phyloP scores from a whole-genome alignment of 176 grass and related monocot genomes.

The Aegilops umbellulata region DNA sequence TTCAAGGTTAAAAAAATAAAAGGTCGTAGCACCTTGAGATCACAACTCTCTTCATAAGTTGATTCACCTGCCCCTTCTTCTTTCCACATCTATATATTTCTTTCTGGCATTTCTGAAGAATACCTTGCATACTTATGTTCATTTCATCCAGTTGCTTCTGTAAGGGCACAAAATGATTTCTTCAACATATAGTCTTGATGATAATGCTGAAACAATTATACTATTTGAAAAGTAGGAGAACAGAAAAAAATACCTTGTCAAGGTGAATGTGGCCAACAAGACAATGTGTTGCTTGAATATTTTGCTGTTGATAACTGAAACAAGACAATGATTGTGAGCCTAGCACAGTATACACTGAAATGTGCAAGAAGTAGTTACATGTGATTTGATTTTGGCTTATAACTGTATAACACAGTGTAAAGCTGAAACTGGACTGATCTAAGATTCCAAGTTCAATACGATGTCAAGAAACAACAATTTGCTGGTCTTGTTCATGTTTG shows the following conservation, averaged over 20 bases:
- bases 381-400: not conserved
- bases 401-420: not conserved
- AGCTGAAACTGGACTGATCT: not conserved
- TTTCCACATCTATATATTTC: conserved; percentile 28
- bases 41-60: conserved; percentile 37
- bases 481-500: not conserved
- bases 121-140: conserved; percentile 27
- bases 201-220: conserved; percentile 1
- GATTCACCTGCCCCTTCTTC: conserved; percentile 41
- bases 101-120: conserved; percentile 59
- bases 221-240: conserved; percentile 14
- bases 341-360: conserved; percentile 13
- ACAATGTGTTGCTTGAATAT: conserved; percentile 32
- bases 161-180: conserved; percentile 7
- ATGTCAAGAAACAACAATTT: not conserved
- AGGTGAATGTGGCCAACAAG: conserved; percentile 71
- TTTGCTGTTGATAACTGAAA: conserved; percentile 56
- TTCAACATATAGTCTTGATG: not conserved
- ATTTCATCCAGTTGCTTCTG: conserved; percentile 54
- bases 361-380: not conserved
- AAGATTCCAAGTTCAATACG: conserved; percentile 8
- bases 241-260: conserved; percentile 40
- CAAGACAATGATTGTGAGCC: conserved; percentile 10
- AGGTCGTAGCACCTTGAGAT: conserved; percentile 34
- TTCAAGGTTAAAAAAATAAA: not conserved